These are phyloP conservation scores for Podospora australis DNA, from an alignment of 495 filamentous ascomycete genomes.

Conservation along the genomic window DNA sequence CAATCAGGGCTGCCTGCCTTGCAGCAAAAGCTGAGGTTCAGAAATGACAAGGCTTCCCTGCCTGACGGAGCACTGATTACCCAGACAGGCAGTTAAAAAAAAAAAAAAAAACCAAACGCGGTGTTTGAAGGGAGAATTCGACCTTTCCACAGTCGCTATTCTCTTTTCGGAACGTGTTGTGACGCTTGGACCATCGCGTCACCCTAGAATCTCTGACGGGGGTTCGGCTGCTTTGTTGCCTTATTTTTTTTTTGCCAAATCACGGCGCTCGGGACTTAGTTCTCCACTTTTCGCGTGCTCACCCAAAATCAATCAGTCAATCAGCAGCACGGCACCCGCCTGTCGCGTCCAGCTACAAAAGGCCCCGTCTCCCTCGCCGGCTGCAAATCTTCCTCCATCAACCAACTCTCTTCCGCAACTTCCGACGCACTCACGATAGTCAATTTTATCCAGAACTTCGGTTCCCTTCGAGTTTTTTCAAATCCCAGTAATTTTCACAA, in stretches of 20 bases:
- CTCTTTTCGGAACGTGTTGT: constrained; percentile 26
- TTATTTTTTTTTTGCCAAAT: constrained; percentile 33
- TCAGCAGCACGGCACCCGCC: constrained; percentile 34
- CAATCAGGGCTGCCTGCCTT: neutral
- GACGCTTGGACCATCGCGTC: constrained; percentile 30
- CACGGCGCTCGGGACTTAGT: constrained; percentile 13
- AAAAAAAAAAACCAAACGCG: constrained; percentile 2
- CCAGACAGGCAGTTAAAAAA: neutral
- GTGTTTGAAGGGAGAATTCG: neutral
- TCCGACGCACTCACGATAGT: constrained; percentile 19
- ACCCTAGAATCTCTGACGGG: constrained; percentile 11
- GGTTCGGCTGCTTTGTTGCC: constrained; percentile 10
- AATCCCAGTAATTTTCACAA: constrained; percentile 26
- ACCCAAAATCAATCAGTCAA: constrained; percentile 42
- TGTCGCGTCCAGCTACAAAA: constrained; percentile 48
- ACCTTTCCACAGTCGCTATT: constrained; percentile 2
- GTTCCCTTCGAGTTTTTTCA: constrained; percentile 25
- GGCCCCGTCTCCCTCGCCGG: constrained; percentile 39
- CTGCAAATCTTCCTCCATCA: constrained; percentile 37
- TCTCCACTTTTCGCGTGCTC: constrained; percentile 22
- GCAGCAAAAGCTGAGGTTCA: neutral
- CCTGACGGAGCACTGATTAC: constrained; percentile 2
- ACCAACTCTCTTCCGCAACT: constrained; percentile 39
- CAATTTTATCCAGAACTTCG: constrained; percentile 31
- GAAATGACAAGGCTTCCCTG: neutral